These are phyloP conservation scores for Colletotrichum sp. DNA, from an alignment of 2,329 filamentous ascomycete species.

Conservation along the genomic window DNA sequence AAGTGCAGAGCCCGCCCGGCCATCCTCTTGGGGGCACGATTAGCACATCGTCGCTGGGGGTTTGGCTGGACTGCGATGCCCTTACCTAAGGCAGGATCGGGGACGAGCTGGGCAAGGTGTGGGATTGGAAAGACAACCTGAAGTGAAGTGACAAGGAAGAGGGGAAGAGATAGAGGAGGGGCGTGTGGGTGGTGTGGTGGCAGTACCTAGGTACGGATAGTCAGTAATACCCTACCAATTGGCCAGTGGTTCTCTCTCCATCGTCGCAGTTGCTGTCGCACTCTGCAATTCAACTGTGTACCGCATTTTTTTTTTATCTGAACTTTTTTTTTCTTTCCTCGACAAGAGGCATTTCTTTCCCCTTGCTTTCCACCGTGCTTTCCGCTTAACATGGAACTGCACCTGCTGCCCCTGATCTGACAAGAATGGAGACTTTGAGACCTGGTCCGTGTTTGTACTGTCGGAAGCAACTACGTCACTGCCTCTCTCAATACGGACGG, in stretches of 20 bases:
- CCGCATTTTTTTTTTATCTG: neutral
- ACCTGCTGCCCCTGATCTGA: neutral
- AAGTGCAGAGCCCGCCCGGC: neutral
- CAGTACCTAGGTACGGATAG: neutral
- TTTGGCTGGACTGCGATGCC: neutral
- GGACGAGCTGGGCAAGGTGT: neutral
- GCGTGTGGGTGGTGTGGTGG: neutral
- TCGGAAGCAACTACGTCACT: conserved; percentile 6
- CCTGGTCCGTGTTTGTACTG: neutral
- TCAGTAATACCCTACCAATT: neutral
- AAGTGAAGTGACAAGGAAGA: neutral
- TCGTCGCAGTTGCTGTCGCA: conserved; percentile 8
- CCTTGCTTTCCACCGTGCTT: neutral
- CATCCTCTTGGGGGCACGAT: neutral
- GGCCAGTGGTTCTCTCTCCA: neutral
- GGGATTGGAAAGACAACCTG: neutral
- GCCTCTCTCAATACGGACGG: neutral
- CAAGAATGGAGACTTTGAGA: neutral
- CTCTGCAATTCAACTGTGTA: neutral
- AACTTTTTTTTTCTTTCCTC: neutral
- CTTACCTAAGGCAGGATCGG: neutral
- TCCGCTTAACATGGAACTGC: neutral
- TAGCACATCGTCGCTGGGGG: neutral
- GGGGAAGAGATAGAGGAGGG: neutral
- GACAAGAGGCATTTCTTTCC: neutral